Base-by-base conservation (phyloP, 2,329 filamentous ascomycete genomes). In the Aspergillus alliaceus region DNA sequence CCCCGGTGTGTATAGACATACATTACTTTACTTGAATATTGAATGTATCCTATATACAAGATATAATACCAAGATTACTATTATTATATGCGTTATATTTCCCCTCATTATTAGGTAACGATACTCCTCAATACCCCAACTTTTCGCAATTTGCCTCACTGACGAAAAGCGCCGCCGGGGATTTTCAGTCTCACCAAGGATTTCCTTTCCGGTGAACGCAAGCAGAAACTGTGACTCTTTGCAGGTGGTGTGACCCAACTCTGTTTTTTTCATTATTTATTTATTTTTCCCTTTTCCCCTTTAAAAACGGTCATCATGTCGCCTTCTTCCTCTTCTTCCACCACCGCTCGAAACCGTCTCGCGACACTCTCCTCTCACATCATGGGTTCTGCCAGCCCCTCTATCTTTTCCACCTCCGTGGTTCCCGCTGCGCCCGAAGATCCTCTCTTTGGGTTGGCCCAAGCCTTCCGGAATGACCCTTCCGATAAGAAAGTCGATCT, bases 361-460 rank as follows among this genome's bases (percentile, higher is more conserved):
- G 67, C 69, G 2, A 69, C 70, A 15, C 57, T 75, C 59, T 69
- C 70, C 24, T 65, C 67, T 25, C 91, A 95, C 67, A 77, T 77
- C 77, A 88, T 95, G 83, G 83, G 86, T 71, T 82, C 85, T 63
- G 77, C 76, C 62, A 71, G 79, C 69, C 73, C 82, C 56, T 89
- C 90, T 66, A 86, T 84, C 71, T 96, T 96, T 80, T 85, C 87
- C 60, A 83, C 88, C 69, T 84, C 90, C 70, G 80, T 83, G 64
- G 91, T 97, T 58, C 90, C 93, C 69, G 89, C 93, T 78, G 95
- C 95, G 59, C 93, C 95, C 48, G 93, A 96, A 76, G 95, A 99
- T 79, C 87, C 93, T 64, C 86, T 99, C 72, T 99, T 99, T 73
- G 93, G 93, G 57, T 81, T 99, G 69, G 92, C 93, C 85, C 86